phyloP scores from a whole-genome alignment of 2,329 filamentous ascomycete species.

The Xylaria multiplex region DNA sequence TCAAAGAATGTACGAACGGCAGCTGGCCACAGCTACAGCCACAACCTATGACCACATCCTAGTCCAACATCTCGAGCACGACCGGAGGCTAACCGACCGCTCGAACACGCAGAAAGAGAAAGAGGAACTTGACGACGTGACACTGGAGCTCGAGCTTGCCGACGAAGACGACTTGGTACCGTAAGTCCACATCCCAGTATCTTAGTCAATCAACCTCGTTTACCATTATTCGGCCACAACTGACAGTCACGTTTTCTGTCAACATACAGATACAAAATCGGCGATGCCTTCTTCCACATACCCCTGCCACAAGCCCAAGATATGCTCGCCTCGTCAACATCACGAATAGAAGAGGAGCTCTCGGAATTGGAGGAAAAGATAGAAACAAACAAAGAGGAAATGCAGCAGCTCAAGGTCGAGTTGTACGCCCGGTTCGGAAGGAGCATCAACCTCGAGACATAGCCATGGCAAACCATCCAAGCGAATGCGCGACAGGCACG shows the following conservation, averaged over 20 bases:
- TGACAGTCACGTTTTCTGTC: constrained; percentile 10
- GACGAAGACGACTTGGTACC: constrained; percentile 95
- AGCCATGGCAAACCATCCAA: constrained; percentile 45
- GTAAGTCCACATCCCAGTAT: constrained; percentile 61
- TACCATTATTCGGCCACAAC: not conserved
- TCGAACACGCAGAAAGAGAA: constrained; percentile 82
- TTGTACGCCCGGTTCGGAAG: constrained; percentile 94
- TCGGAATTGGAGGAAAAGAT: constrained; percentile 80
- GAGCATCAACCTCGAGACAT: constrained; percentile 96
- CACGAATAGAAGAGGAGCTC: constrained; percentile 81
- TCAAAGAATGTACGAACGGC: constrained; percentile 71
- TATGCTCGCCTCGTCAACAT: constrained; percentile 76
- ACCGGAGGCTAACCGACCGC: constrained; percentile 38
- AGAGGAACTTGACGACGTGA: constrained; percentile 94
- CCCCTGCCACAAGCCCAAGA: constrained; percentile 87
- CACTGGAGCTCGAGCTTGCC: constrained; percentile 88
- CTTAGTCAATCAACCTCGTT: not conserved
- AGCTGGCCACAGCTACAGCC: not conserved
- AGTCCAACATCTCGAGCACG: constrained; percentile 4
- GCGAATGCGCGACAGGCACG: not conserved
- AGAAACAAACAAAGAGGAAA: constrained; percentile 79
- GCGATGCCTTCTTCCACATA: constrained; percentile 92
- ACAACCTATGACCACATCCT: not conserved
- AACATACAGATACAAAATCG: constrained; percentile 84
- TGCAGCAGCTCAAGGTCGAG: constrained; percentile 88